These are phyloP conservation scores for Penicillium taxi DNA, from an alignment of 495 filamentous ascomycete genomes.

Conservation along the genomic window DNA sequence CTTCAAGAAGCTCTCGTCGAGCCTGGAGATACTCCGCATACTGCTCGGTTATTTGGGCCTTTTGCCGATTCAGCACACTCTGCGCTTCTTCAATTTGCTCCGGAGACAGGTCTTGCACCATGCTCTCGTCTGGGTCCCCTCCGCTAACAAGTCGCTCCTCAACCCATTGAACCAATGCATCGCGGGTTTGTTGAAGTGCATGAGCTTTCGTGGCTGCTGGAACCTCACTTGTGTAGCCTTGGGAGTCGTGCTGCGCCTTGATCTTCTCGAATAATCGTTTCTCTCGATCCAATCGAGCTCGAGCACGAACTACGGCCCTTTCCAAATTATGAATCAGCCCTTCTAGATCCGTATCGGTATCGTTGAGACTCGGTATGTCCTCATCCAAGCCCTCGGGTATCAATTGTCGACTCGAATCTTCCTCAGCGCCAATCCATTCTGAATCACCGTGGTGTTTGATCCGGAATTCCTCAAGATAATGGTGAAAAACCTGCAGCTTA, in stretches of 20 bases:
- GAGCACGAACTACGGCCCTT: conserved; percentile 55
- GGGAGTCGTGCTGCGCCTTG: conserved; percentile 29
- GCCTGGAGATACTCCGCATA: conserved; percentile 34
- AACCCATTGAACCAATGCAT: conserved; percentile 65
- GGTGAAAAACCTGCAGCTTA: conserved; percentile 47
- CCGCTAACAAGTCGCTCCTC: conserved; percentile 56
- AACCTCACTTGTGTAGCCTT: conserved; percentile 8
- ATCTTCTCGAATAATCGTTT: conserved; percentile 52
- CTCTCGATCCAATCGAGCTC: conserved; percentile 52
- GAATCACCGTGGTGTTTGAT: conserved; percentile 35
- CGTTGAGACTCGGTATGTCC: conserved; percentile 3
- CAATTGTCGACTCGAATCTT: conserved; percentile 34
- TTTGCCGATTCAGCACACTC: conserved; percentile 30
- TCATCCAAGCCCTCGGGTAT: conserved; percentile 32
- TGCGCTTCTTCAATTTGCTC: conserved; percentile 32
- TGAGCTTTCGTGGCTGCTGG: conserved; percentile 29
- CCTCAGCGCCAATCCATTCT: conserved; percentile 38
- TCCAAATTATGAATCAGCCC: conserved; percentile 54
- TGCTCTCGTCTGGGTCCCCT: conserved; percentile 31
- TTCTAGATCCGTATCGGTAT: conserved; percentile 26
- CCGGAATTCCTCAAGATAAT: conserved; percentile 33
- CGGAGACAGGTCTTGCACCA: conserved; percentile 28
- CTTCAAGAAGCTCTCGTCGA: conserved; percentile 33
- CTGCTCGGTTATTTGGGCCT: conserved; percentile 43
- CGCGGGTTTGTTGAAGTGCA: conserved; percentile 49